Evolutionary conservation across 2,329 filamentous ascomycete species (phyloP).

Genomic region (Penicillium aurantiogriseum): DNA sequence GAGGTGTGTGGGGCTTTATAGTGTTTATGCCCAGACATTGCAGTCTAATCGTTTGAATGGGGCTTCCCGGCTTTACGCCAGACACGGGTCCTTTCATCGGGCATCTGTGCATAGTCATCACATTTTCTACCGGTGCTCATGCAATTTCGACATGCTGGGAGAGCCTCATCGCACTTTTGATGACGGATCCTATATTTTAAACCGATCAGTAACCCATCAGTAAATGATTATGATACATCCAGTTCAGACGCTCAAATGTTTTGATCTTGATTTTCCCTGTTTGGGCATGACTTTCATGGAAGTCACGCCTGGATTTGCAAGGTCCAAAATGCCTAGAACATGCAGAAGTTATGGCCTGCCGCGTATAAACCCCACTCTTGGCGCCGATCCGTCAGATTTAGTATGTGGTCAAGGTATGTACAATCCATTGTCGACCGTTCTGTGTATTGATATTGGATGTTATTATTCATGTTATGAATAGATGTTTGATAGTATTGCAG

Average conservation of each 20-base stretch:
- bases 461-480: not conserved
- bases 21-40: not conserved
- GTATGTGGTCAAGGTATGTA: not conserved
- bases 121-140: not conserved
- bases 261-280: not conserved
- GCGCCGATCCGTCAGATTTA: not conserved
- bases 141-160: not conserved
- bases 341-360: not conserved
- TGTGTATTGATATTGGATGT: not conserved
- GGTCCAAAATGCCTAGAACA: not conserved
- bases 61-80: not conserved
- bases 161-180: constrained; percentile 5
- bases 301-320: not conserved
- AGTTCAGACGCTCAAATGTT: not conserved
- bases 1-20: not conserved
- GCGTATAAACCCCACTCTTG: constrained; percentile 6
- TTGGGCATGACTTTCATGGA: not conserved
- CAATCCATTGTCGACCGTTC: not conserved
- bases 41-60: not conserved
- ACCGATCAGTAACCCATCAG: not conserved
- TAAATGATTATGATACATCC: not conserved
- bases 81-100: not conserved
- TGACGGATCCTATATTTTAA: not conserved
- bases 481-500: not conserved
- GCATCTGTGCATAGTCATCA: not conserved